A percentile compares a stretch with the other conserved stretches of the same genome.
phyloP scores from a whole-genome alignment of 2,329 filamentous ascomycete genomes.

The Nothomitra cinnamomea region DNA sequence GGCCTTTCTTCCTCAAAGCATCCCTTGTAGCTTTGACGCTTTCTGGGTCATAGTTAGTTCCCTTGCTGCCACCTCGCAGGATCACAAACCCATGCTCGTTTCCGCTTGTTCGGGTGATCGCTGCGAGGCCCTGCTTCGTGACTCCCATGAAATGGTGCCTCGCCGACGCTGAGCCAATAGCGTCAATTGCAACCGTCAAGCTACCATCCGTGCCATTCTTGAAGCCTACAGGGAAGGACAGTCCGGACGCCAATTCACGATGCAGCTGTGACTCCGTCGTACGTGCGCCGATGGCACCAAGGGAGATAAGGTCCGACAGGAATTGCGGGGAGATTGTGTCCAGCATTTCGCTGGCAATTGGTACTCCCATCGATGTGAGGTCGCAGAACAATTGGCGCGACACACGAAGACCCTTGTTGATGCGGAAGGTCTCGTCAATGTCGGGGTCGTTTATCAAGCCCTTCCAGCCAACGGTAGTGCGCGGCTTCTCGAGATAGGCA shows the following conservation, averaged over 20 bases:
- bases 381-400: constrained; percentile 90
- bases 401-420: constrained; percentile 92
- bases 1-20: constrained; percentile 62
- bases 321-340: constrained; percentile 98
- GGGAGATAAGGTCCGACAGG: constrained; percentile 85
- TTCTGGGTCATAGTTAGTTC: constrained; percentile 83
- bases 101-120: constrained; percentile 81
- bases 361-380: constrained; percentile 72
- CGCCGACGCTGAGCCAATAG: constrained; percentile 66
- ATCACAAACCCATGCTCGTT: constrained; percentile 98
- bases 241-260: constrained; percentile 82
- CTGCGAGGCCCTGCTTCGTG: constrained; percentile 89
- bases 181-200: constrained; percentile 81
- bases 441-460: constrained; percentile 98
- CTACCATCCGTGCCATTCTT: constrained; percentile 98
- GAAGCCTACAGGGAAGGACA: constrained; percentile 97
- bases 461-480: constrained; percentile 98
- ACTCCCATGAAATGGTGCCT: constrained; percentile 97
- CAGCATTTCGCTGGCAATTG: constrained; percentile 94
- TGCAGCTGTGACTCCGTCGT: constrained; percentile 96
- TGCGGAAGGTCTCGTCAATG: constrained; percentile 92
- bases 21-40: constrained; percentile 68
- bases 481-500: constrained; percentile 95
- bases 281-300: constrained; percentile 87
- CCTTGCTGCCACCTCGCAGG: constrained; percentile 74